A percentile compares a stretch with the other conserved stretches of the same genome.
Conservation (phyloP, 1,284 basidiomycete genomes). For the Microbotryomycetes sp. region DNA sequence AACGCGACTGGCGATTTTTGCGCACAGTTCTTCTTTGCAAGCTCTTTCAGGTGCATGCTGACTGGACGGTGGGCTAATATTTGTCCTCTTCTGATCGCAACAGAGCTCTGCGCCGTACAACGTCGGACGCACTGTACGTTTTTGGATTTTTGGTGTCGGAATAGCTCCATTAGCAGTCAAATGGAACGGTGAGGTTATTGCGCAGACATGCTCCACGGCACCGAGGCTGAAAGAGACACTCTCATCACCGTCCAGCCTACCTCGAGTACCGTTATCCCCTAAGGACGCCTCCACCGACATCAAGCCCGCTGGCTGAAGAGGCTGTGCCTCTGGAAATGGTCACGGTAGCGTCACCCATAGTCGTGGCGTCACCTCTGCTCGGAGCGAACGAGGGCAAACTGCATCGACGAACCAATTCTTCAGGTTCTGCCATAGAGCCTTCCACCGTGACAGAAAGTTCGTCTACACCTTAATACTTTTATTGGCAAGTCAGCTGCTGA, state of each 20-base stretch:
- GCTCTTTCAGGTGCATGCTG: neutral
- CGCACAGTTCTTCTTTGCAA: conserved; percentile 7
- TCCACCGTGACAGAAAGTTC: neutral
- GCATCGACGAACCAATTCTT: neutral
- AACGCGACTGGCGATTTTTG: conserved; percentile 5
- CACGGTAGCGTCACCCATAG: neutral
- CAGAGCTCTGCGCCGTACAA: neutral
- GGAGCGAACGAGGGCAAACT: neutral
- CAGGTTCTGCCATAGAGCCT: neutral
- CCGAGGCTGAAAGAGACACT: no score
- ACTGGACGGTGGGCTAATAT: neutral
- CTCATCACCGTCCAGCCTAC: conserved; percentile 1
- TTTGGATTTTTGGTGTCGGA: conserved; percentile 7
- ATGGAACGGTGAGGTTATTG: conserved; percentile 8
- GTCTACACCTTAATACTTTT: no score
- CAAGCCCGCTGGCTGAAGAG: neutral
- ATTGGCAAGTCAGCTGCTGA: no score
- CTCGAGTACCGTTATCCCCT: conserved; percentile 9
- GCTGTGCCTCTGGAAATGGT: conserved; percentile 5
- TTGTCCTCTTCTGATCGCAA: neutral
- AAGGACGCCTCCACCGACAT: neutral
- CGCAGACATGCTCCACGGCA: no score
- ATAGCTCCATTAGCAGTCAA: conserved; percentile 7
- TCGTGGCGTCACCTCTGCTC: neutral
- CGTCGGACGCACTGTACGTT: conserved; percentile 4